phyloP scores from a whole-genome alignment of 768 basidiomycete genomes.

The Gloeopeniophorella convolvens region DNA sequence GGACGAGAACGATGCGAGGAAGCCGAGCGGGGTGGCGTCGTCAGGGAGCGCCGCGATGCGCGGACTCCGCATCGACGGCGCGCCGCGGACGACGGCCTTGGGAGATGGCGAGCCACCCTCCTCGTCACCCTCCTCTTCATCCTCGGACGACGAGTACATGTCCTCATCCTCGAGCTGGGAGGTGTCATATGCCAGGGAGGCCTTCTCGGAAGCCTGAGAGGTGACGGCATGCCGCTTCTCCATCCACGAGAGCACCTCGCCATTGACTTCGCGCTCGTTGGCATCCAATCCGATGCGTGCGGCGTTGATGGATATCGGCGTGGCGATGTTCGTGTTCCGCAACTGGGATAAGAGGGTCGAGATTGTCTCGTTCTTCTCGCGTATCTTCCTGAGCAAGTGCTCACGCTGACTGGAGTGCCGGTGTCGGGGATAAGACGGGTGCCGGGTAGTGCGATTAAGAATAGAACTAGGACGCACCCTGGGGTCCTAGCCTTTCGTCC shows the following conservation, averaged over 20 bases:
- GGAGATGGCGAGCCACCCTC: not conserved
- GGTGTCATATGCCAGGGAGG: slow-evolving; percentile 24
- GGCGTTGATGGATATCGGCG: slow-evolving; percentile 27
- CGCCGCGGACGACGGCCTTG: slow-evolving; percentile 10
- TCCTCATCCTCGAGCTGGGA: slow-evolving; percentile 29
- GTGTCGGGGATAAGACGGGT: not conserved
- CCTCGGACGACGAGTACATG: slow-evolving; percentile 22
- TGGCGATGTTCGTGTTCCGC: slow-evolving; percentile 25
- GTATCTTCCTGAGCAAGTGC: slow-evolving; percentile 28
- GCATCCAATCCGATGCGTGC: slow-evolving; percentile 23
- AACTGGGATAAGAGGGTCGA: slow-evolving; percentile 24
- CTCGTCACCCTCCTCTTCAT: slow-evolving; percentile 21
- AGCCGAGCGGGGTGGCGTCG: slow-evolving; percentile 9
- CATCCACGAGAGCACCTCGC: slow-evolving; percentile 28
- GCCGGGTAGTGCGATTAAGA: not conserved
- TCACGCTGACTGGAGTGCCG: slow-evolving; percentile 24
- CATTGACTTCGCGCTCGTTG: slow-evolving; percentile 24
- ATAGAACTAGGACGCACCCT: slow-evolving; percentile 21
- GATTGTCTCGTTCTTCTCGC: slow-evolving; percentile 28
- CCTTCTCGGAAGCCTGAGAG: slow-evolving; percentile 19
- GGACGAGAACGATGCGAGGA: slow-evolving; percentile 17
- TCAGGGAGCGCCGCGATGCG: slow-evolving; percentile 1
- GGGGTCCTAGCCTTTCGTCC: slow-evolving; percentile 31
- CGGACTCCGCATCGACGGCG: not conserved
- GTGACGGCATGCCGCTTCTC: slow-evolving; percentile 25